These are phyloP conservation scores for Colletotrichum plurivorum DNA, from an alignment of 2,329 filamentous ascomycete genomes.

Conservation along the genomic window DNA sequence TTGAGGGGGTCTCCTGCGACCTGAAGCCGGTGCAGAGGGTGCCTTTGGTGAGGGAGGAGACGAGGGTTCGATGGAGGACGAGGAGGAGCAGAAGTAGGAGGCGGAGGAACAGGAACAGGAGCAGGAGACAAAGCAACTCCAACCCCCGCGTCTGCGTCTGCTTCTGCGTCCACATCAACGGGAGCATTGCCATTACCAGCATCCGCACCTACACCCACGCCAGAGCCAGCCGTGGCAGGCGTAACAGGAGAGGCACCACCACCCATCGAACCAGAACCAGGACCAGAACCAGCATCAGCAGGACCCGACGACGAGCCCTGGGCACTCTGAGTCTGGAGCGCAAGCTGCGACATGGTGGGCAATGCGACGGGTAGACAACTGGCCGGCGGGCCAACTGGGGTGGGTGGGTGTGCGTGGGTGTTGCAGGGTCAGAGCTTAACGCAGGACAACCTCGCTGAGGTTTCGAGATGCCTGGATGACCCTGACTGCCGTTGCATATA, in stretches of 20 bases:
- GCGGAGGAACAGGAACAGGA: constrained; percentile 2
- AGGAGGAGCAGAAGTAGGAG: constrained; percentile 19
- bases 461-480: constrained; percentile 56
- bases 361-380: constrained; percentile 51
- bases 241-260: background rate
- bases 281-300: constrained; percentile 36
- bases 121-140: background rate
- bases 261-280: constrained; percentile 6
- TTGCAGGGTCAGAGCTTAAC: constrained; percentile 52
- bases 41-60: constrained; percentile 40
- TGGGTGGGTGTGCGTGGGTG: constrained; percentile 27
- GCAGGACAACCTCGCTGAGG: constrained; percentile 47
- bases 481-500: constrained; percentile 65
- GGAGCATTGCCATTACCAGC: constrained; percentile 5
- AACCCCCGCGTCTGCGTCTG: too few species aligned
- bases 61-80: constrained; percentile 10
- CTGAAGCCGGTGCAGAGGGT: constrained; percentile 38
- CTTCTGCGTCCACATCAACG: too few species aligned
- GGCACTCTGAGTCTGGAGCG: constrained; percentile 57
- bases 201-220: background rate
- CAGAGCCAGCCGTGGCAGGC: constrained; percentile 8
- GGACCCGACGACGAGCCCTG: constrained; percentile 52
- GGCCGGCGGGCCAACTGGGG: constrained; percentile 44
- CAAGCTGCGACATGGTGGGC: constrained; percentile 68
- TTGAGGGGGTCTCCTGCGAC: constrained; percentile 26